Percentiles rank a stretch among this genome's conserved stretches.
phyloP scores from a whole-genome alignment of 768 basidiomycete species.

The Russula sp. region DNA sequence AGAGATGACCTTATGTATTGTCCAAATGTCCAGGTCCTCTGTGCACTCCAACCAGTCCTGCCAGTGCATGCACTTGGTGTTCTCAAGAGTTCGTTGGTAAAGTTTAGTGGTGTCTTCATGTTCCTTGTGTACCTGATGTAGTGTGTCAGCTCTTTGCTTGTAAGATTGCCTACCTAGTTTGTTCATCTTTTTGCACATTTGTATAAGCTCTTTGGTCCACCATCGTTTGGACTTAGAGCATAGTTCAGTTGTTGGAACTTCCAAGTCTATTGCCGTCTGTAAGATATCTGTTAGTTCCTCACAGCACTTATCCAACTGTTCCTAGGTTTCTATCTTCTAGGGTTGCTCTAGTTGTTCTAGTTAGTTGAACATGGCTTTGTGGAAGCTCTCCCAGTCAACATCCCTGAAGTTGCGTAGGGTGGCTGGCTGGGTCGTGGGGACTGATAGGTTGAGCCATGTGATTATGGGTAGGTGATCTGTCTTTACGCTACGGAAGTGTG shows the following conservation, averaged over 20 bases:
- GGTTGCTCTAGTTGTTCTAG: not conserved
- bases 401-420: not conserved
- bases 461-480: not conserved
- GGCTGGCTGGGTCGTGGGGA: too few species aligned
- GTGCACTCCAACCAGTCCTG: slow-evolving; percentile 23
- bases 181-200: not conserved
- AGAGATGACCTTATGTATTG: slow-evolving; percentile 10
- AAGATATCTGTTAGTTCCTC: not conserved
- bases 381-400: not conserved
- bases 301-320: not conserved
- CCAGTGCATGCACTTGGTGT: slow-evolving; percentile 25
- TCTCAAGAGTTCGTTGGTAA: slow-evolving; percentile 18
- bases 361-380: not conserved
- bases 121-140: slow-evolving; percentile 1
- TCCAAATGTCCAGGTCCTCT: slow-evolving; percentile 21
- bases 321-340: not conserved
- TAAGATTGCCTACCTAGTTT: not conserved
- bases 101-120: not conserved
- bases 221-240: not conserved
- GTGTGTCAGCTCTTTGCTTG: not conserved
- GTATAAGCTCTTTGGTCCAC: slow-evolving; percentile 4
- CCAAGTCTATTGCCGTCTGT: not conserved
- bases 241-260: not conserved
- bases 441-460: not conserved
- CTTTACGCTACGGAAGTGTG: not conserved